Conservation (phyloP, 2,329 filamentous ascomycete species). For the Hypoxylon sp. region DNA sequence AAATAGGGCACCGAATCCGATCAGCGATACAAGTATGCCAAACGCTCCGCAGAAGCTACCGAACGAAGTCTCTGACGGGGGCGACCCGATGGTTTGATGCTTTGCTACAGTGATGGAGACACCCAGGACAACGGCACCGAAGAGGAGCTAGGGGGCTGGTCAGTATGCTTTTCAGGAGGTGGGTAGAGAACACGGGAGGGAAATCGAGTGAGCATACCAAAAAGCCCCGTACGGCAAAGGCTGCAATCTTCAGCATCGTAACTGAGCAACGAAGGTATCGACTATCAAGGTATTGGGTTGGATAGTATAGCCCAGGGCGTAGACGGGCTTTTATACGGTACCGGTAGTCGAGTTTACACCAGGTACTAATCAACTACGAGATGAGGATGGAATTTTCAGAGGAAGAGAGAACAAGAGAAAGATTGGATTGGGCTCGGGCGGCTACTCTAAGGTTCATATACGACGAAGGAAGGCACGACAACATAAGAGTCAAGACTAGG, state of each 20-base stretch:
- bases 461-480: background rate
- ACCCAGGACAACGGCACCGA: slow-evolving; percentile 45
- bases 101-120: slow-evolving; percentile 46
- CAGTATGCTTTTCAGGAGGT: background rate
- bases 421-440: background rate
- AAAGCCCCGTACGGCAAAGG: slow-evolving; percentile 35
- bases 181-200: no score
- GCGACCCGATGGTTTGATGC: slow-evolving; percentile 39
- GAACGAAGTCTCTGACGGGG: slow-evolving; percentile 46
- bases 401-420: background rate
- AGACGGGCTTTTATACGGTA: background rate
- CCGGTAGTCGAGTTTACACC: background rate
- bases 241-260: slow-evolving; percentile 38
- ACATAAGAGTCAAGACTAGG: slow-evolving; percentile 1
- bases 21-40: slow-evolving; percentile 42
- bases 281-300: background rate
- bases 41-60: slow-evolving; percentile 46
- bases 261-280: background rate
- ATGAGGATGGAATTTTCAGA: background rate
- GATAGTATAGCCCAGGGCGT: background rate
- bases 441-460: slow-evolving; percentile 10
- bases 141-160: slow-evolving; percentile 40
- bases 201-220: no score
- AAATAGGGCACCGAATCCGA: slow-evolving; percentile 42
- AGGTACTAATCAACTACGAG: background rate